Base-by-base conservation (phyloP, 208 protist genomes). In the Leptomonas seymouri region DNA sequence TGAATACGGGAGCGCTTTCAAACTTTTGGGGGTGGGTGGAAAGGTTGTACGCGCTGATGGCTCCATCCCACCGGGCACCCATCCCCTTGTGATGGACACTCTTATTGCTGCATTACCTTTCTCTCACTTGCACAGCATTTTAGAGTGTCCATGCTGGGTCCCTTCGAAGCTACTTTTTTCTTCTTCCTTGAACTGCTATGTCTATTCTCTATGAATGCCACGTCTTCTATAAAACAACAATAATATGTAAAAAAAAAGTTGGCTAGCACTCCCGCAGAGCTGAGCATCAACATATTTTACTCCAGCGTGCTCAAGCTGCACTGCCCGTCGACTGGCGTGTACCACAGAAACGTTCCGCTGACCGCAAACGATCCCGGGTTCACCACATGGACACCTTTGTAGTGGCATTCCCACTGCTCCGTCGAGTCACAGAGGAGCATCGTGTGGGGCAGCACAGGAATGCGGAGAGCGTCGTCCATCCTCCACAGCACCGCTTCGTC, bases 401-500 rank as follows among this genome's bases (percentile, higher is more conserved):
- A 95, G 30, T 84, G 73, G 61, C 89, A 94, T 66, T 97, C 87
- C 92, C 92, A 97, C 66, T 92, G 89, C 71, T 94, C 86, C 31
- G 89, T 94, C 34, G 82, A 84, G 74, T 97, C 92, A 68, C 92
- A 97, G 25, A 97, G 54, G n/a, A 97, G 67, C 57, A 97, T 80
- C 39, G 86, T 86, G 76, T 97, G 89, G 27, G 92, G 92, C 49
- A 94, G 76, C 14, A 84, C 59, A 8, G 86, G 78, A 18, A 97
- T 70, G 54, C 82, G 76, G 46, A 97, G 78, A n/a, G 86, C 80
- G 62, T 87, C 66, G 50, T 97, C 92, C 55, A 81, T 64, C 55
- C 80, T 84, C 90, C 92, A 97, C 44, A 93, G 71, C 63, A 95
- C 78, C 14, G 69, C 59, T 18, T 78, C 84, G 21, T 72, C 78